Evolutionary conservation across 495 filamentous ascomycete species (phyloP), one percentile per base, ranked within the genome.

Genomic region (Umbilicaria muhlenbergii): DNA sequence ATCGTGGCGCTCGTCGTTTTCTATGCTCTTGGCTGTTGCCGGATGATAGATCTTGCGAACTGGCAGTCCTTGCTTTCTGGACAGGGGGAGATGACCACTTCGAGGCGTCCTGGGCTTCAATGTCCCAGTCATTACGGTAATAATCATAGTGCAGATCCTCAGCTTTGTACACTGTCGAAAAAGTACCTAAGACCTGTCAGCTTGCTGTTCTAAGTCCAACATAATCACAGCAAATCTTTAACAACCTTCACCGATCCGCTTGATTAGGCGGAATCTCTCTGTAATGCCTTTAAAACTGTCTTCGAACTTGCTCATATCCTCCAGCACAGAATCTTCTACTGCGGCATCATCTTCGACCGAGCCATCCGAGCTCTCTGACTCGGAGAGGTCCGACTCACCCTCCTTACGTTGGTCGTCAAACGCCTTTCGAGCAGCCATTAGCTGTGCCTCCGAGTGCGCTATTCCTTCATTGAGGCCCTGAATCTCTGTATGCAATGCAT

Each of bases 101-200:
- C 19, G 63, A 54, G 35, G 73, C 74, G 43, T 80, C 70, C 43
- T 74, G 75, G 45, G 75, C 60, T 49, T 78, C 74, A 17, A 81
- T 51, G 52, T 95, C 86, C 91, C 91, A 96, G 39, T 77, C 71
- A 59, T 95, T 95, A 34, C 80, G 62, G 62, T 85, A 92, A 36
- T 71, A 58, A 41, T 93, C 73, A 55, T 95, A 94, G 19, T 75
- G 68, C n/a, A 95, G 64, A 58, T 99, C 92, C 61, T 99, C 91
- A 32, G 91, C 91, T 59, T 96, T 96, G 64, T 96, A 99, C 0
- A 99, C 91, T 11, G 89, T 95, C 0, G 89, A 95, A 54, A 99
- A 99, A 14, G 91, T 99, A 32, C 87, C 84, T 89, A 45, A 28
- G 14, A 38, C 11, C 10, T 11, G 36, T 42, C 13, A 42, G 32